Base-by-base conservation (phyloP, 768 basidiomycete species). In the Tricholoma saponaceum region DNA sequence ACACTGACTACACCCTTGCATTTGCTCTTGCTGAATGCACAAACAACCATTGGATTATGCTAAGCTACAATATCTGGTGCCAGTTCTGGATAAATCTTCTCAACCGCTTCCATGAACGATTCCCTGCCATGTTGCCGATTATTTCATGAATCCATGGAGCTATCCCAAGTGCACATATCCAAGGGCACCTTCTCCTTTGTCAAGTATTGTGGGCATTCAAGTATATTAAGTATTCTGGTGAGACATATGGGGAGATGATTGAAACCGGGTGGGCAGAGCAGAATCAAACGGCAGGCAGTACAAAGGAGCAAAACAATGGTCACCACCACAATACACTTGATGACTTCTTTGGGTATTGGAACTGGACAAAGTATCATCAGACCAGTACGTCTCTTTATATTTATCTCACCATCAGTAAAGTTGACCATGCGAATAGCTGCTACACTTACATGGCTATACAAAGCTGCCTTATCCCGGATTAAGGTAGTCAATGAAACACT, bases 21-120 rank as follows among this genome's bases (percentile, higher is more conserved):
- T 33, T 59, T 52, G 44, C 62, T 0, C 56, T 71, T n/a, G 10
- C 41, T 32, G n/a, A 64, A 54, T 51, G 58, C 12, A 5, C 32
- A 32, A 22, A 63, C 4, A 51, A 57, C 6, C 55, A 61, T 2
- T 64, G 60, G 56, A 66, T 69, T 13, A 56, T 60, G 52, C 44
- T 69, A 1, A 65, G 61, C 51, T 73, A 71, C 47, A 69, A 73
- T 52, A 70, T 73, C 16, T 67, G 62, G 62, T 72, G 72, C 39
- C 65, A 64, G 7, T 71, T 67, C 47, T 8, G 20, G 3, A 51
- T 62, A 23, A 64, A 71, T 13, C 43, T 70, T 0, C 50, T 32
- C 5, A 14, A 56, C 3, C 63, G 66, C 2, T 66, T 67, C 35
- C 10, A 46, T 4, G 30, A 60, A 10, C 39, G 43, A 37, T 70